Conservation (phyloP, 805 yeast genomes). For the Yamadazyma olivae region DNA sequence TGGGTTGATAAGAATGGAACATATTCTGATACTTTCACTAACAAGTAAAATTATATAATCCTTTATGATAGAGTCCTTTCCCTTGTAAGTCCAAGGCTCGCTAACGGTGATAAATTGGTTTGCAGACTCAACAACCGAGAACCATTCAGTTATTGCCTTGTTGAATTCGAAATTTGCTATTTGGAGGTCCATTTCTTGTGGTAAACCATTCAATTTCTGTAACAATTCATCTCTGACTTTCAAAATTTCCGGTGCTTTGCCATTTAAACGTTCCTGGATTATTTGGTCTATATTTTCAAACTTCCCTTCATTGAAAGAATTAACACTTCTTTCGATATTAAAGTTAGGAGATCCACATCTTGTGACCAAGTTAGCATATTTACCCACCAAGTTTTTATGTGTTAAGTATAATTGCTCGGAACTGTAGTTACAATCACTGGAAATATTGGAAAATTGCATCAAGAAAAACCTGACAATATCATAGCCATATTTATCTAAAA, state of each 20-base stretch:
- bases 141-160: slow-evolving; percentile 53
- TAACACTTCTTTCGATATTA: slow-evolving; percentile 46
- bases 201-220: slow-evolving; percentile 30
- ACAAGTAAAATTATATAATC: slow-evolving; percentile 61
- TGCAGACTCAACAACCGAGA: slow-evolving; percentile 56
- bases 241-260: background rate
- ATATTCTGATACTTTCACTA: slow-evolving; percentile 67
- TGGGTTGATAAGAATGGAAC: slow-evolving; percentile 66
- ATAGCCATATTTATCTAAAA: slow-evolving; percentile 60
- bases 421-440: slow-evolving; percentile 76
- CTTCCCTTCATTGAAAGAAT: slow-evolving; percentile 17
- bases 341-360: slow-evolving; percentile 75
- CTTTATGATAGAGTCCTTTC: slow-evolving; percentile 10
- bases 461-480: slow-evolving; percentile 75
- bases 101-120: slow-evolving; percentile 65
- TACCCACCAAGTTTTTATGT: slow-evolving; percentile 70
- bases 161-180: slow-evolving; percentile 51
- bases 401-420: slow-evolving; percentile 50
- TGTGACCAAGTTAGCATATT: slow-evolving; percentile 75
- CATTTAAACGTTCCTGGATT: slow-evolving; percentile 10
- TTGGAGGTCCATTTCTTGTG: slow-evolving; percentile 37
- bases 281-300: slow-evolving; percentile 20
- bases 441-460: slow-evolving; percentile 70
- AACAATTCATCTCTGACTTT: slow-evolving; percentile 19
- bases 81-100: slow-evolving; percentile 71